Percentiles rank a stretch among this genome's conserved stretches.
These are phyloP conservation scores for Elongisporangium undulatum DNA, from an alignment of 352 stramenopile genomes.

Conservation along the genomic window DNA sequence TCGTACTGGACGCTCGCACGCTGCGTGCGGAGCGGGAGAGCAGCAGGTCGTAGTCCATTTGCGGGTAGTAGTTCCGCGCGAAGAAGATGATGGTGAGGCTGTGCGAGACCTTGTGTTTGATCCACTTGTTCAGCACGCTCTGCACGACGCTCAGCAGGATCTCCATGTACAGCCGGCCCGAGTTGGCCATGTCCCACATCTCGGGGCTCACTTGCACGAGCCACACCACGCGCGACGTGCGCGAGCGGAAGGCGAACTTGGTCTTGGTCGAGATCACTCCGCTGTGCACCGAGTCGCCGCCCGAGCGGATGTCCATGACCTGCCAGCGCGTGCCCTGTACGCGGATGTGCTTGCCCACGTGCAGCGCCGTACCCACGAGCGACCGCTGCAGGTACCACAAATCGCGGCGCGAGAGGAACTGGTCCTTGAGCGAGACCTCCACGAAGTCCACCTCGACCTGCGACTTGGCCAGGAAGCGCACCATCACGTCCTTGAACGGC, in stretches of 20 bases:
- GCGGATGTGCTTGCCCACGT: slow-evolving; percentile 75
- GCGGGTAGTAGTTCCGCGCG: slow-evolving; percentile 82
- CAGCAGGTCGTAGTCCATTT: slow-evolving; percentile 48
- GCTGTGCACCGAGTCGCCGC: slow-evolving; percentile 80
- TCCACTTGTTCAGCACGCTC: slow-evolving; percentile 89
- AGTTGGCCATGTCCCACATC: slow-evolving; percentile 93
- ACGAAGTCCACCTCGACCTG: slow-evolving; percentile 85
- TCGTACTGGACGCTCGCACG: background rate
- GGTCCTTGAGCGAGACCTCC: slow-evolving; percentile 88
- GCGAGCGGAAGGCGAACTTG: slow-evolving; percentile 95
- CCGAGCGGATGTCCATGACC: slow-evolving; percentile 89
- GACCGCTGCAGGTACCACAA: slow-evolving; percentile 84
- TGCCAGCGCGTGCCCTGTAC: slow-evolving; percentile 75
- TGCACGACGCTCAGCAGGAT: slow-evolving; percentile 81
- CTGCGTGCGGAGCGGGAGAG: slow-evolving; percentile 9
- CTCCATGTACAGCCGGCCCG: slow-evolving; percentile 87
- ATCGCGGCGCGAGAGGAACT: slow-evolving; percentile 91
- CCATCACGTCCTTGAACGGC: slow-evolving; percentile 76
- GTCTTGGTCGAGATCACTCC: slow-evolving; percentile 94
- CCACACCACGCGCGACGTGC: slow-evolving; percentile 96
- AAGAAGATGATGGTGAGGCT: slow-evolving; percentile 93
- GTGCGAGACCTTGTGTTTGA: slow-evolving; percentile 87
- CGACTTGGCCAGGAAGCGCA: slow-evolving; percentile 76
- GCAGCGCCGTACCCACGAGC: slow-evolving; percentile 61
- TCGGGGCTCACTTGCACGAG: slow-evolving; percentile 95